These are phyloP conservation scores for Abortiporus biennis DNA, from an alignment of 1,284 basidiomycete species.

Conservation along the genomic window DNA sequence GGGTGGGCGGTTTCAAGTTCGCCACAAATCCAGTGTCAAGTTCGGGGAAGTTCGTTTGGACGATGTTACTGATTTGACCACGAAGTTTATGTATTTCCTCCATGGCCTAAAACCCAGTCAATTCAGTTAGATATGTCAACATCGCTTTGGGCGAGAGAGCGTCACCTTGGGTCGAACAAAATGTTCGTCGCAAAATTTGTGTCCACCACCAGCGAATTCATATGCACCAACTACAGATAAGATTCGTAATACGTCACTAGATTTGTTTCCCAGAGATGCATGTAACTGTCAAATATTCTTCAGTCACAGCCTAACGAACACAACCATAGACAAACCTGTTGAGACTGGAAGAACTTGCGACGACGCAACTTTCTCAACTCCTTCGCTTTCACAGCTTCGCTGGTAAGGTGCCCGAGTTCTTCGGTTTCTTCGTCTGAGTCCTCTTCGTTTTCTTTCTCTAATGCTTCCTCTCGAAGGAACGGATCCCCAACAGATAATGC, in stretches of 20 bases:
- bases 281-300: conserved; percentile 54
- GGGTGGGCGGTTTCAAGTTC: conserved; percentile 66
- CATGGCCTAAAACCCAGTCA: conserved; percentile 68
- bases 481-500: conserved; percentile 95
- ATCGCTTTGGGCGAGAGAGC: too few species aligned
- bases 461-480: conserved; percentile 80
- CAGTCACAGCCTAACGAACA: too few species aligned
- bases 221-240: conserved; percentile 95
- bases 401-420: conserved; percentile 50
- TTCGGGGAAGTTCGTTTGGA: conserved; percentile 63
- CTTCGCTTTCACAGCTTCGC: conserved; percentile 55
- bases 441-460: conserved; percentile 42
- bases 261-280: conserved; percentile 74
- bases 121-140: not conserved
- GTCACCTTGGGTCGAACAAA: conserved; percentile 88
- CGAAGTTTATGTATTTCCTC: conserved; percentile 99
- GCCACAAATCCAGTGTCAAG: conserved; percentile 51
- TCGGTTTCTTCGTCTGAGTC: conserved; percentile 35
- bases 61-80: conserved; percentile 82
- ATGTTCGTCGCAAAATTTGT: conserved; percentile 81
- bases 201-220: conserved; percentile 81
- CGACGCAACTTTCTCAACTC: conserved; percentile 62
- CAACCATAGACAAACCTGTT: conserved; percentile 56
- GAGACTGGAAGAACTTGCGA: conserved; percentile 75
- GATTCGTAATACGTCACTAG: conserved; percentile 85